phyloP scores from a whole-genome alignment of 2,329 filamentous ascomycete species.

The Neodidymelliopsis sp. region DNA sequence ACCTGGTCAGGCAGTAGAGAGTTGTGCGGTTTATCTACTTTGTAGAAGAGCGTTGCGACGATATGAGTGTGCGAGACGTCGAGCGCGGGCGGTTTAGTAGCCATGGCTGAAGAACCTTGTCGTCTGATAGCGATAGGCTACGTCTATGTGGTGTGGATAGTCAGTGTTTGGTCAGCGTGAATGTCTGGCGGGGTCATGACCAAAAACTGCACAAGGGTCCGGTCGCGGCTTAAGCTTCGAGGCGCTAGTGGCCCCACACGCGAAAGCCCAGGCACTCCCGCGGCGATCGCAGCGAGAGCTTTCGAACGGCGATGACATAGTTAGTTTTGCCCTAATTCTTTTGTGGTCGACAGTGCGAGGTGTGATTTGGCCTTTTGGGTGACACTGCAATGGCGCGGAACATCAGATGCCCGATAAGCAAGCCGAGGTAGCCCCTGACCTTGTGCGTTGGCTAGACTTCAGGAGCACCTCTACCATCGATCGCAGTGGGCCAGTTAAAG shows the following conservation, averaged over 20 bases:
- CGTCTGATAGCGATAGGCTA: not conserved
- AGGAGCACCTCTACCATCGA: not conserved
- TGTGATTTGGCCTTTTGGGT: not conserved
- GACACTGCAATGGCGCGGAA: conserved; percentile 3
- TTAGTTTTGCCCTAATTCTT: conserved; percentile 4
- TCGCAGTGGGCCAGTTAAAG: conserved; percentile 1
- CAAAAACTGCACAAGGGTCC: conserved; percentile 16
- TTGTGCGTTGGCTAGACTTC: conserved; percentile 3
- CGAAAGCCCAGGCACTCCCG: conserved; percentile 13
- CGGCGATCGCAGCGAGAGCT: conserved; percentile 1
- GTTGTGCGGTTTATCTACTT: conserved; percentile 42
- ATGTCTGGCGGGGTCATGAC: conserved; percentile 8
- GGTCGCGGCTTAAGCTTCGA: conserved; percentile 9
- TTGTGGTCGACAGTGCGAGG: conserved; percentile 10
- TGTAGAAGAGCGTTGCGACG: conserved; percentile 51
- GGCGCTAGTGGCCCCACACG: conserved; percentile 11
- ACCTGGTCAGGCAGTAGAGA: conserved; percentile 59
- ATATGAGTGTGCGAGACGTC: conserved; percentile 34
- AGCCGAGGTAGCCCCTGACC: conserved; percentile 7
- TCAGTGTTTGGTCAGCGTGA: conserved; percentile 4
- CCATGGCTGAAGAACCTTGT: conserved; percentile 14
- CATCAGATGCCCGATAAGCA: not conserved
- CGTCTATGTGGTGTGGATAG: not conserved
- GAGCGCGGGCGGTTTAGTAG: conserved; percentile 26
- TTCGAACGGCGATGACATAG: not conserved